Evolutionary conservation across 164 flowering plant genomes (phyloP).

Genomic region (Kalanchoe fedtschenkoi): DNA sequence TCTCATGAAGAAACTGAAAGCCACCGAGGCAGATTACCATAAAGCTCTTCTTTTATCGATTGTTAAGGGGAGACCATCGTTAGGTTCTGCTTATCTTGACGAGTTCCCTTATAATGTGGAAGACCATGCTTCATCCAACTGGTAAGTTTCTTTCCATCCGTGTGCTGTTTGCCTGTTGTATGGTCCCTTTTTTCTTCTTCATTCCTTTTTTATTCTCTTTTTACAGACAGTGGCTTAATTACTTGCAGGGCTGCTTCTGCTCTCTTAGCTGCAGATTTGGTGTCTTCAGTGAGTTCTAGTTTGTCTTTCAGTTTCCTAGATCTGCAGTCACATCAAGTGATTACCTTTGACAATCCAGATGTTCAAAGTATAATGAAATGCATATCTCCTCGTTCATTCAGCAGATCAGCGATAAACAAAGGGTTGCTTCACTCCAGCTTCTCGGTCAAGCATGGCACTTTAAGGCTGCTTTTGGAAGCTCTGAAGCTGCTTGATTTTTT

Average conservation of each 20-base stretch:
- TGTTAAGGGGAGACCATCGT: constrained; percentile 50
- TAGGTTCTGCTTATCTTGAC: constrained; percentile 67
- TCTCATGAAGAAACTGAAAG: constrained; percentile 80
- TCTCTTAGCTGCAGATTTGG: constrained; percentile 63
- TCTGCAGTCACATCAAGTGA: constrained; percentile 18
- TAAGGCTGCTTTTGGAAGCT: constrained; percentile 66
- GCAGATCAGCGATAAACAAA: constrained; percentile 57
- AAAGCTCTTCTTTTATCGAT: constrained; percentile 63
- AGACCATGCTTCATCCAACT: constrained; percentile 53
- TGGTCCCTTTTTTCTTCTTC: background rate
- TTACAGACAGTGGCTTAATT: constrained; percentile 17
- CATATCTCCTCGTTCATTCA: constrained; percentile 55
- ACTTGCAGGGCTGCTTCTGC: constrained; percentile 70
- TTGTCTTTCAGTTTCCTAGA: constrained; percentile 29
- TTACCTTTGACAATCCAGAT: constrained; percentile 19
- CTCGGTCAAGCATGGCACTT: constrained; percentile 64
- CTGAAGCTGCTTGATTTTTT: constrained; percentile 56
- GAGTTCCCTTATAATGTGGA: constrained; percentile 81
- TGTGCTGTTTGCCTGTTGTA: background rate
- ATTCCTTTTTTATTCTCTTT: background rate
- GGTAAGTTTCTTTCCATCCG: constrained; percentile 34
- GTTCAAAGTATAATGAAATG: constrained; percentile 60
- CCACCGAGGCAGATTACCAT: constrained; percentile 58
- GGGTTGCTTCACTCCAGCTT: constrained; percentile 73
- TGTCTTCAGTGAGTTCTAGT: constrained; percentile 40